A percentile compares a stretch with the other conserved stretches of the same genome.
Evolutionary conservation across 768 basidiomycete species (phyloP).

Genomic region (Flagelloscypha sp.): DNA sequence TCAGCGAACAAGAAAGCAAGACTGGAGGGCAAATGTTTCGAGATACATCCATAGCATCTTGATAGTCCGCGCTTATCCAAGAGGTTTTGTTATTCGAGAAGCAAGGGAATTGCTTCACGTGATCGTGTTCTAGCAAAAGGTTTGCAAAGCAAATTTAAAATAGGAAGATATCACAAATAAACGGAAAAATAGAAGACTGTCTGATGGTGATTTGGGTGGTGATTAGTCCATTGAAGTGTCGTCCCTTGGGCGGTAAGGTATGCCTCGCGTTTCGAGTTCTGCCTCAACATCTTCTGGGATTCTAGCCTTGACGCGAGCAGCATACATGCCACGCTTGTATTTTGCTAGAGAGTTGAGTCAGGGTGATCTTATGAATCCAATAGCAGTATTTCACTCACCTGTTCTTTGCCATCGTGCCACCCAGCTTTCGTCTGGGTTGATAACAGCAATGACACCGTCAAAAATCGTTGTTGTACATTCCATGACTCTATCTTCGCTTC

Average conservation of each 20-base stretch:
- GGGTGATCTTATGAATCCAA: background rate
- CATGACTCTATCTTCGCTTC: constrained; percentile 71
- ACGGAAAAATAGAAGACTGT: no score
- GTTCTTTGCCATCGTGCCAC: constrained; percentile 95
- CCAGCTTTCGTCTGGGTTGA: constrained; percentile 86
- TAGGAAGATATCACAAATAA: no score
- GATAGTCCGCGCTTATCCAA: no score
- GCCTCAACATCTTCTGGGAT: constrained; percentile 81
- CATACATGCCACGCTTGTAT: constrained; percentile 88
- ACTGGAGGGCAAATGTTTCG: no score
- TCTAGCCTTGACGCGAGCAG: constrained; percentile 79
- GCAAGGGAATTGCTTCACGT: no score
- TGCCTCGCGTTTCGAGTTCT: constrained; percentile 66
- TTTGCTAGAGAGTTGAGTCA: constrained; percentile 49
- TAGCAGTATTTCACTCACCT: constrained; percentile 38
- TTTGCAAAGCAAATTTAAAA: no score
- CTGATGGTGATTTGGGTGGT: no score
- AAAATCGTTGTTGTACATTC: constrained; percentile 88
- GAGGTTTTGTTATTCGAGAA: no score
- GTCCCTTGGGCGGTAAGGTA: constrained; percentile 82
- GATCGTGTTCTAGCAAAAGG: no score
- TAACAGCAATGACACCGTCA: constrained; percentile 84
- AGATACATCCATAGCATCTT: no score
- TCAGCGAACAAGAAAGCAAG: no score
- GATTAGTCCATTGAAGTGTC: constrained; percentile 65